phyloP scores from a whole-genome alignment of 345 rosid species.

The Geranium brycei region DNA sequence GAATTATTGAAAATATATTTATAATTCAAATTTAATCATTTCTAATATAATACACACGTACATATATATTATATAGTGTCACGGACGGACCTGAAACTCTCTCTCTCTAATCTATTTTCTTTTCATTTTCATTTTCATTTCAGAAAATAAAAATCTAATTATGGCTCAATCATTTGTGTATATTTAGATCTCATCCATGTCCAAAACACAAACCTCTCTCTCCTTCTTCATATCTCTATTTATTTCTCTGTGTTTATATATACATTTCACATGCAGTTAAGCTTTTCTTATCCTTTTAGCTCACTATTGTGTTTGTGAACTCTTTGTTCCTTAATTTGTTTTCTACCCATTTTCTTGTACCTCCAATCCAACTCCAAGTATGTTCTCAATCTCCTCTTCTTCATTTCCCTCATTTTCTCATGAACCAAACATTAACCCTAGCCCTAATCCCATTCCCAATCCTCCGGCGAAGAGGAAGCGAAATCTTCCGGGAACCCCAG shows the following conservation, averaged over 20 bases:
- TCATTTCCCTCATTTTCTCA: constrained; percentile 35
- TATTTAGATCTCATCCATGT: not conserved
- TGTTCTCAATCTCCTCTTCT: constrained; percentile 7
- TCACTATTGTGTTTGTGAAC: constrained; percentile 25
- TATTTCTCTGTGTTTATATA: too few species aligned
- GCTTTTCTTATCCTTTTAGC: constrained; percentile 18
- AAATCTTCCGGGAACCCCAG: constrained; percentile 94
- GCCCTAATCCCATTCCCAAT: too few species aligned
- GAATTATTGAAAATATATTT: too few species aligned
- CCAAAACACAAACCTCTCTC: too few species aligned
- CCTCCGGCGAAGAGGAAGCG: constrained; percentile 54
- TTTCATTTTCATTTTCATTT: not conserved
- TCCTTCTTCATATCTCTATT: too few species aligned
- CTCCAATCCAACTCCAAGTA: constrained; percentile 13
- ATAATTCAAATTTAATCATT: too few species aligned
- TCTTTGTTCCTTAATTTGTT: constrained; percentile 23
- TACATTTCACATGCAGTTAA: too few species aligned
- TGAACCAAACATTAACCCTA: constrained; percentile 27
- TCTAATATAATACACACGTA: too few species aligned
- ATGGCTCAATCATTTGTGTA: not conserved
- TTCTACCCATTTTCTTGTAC: constrained; percentile 27
- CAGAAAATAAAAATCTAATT: too few species aligned
- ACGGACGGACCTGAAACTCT: too few species aligned
- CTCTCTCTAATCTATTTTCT: not conserved
- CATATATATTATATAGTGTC: too few species aligned